These are phyloP conservation scores for Ciborinia camelliae DNA, from an alignment of 2,329 filamentous ascomycete species.

Conservation along the genomic window DNA sequence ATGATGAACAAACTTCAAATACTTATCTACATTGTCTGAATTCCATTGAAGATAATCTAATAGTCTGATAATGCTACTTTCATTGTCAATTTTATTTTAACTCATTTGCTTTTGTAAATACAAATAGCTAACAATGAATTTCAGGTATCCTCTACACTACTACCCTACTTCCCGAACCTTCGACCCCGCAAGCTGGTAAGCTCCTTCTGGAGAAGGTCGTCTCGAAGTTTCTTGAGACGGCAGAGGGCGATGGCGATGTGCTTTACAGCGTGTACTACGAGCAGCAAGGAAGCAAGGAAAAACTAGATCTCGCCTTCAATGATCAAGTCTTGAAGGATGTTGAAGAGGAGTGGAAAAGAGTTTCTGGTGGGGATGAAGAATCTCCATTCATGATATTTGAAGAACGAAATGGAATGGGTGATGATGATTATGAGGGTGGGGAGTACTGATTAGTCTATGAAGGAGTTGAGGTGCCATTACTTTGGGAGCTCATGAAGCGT, in stretches of 20 bases:
- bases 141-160: slow-evolving; percentile 39
- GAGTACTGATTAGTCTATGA: slow-evolving; percentile 23
- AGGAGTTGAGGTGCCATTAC: neutral
- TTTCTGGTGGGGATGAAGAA: slow-evolving; percentile 41
- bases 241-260: slow-evolving; percentile 35
- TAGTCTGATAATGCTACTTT: slow-evolving; percentile 67
- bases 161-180: slow-evolving; percentile 22
- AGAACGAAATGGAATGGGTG: slow-evolving; percentile 62
- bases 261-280: slow-evolving; percentile 57
- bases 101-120: slow-evolving; percentile 13
- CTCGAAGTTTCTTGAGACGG: slow-evolving; percentile 35
- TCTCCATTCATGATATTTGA: slow-evolving; percentile 71
- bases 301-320: slow-evolving; percentile 68
- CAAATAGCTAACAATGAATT: slow-evolving; percentile 25
- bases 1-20: slow-evolving; percentile 87
- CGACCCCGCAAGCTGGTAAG: slow-evolving; percentile 27
- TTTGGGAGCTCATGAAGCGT: neutral
- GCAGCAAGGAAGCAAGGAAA: slow-evolving; percentile 43
- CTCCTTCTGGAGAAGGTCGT: slow-evolving; percentile 16
- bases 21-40: slow-evolving; percentile 99
- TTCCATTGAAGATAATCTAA: slow-evolving; percentile 88
- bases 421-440: slow-evolving; percentile 53
- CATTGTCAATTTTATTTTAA: slow-evolving; percentile 22
- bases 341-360: slow-evolving; percentile 63
- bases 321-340: slow-evolving; percentile 67